Evolutionary conservation across 2,329 filamentous ascomycete genomes (phyloP).

Genomic region (Fonsecaea monophora): DNA sequence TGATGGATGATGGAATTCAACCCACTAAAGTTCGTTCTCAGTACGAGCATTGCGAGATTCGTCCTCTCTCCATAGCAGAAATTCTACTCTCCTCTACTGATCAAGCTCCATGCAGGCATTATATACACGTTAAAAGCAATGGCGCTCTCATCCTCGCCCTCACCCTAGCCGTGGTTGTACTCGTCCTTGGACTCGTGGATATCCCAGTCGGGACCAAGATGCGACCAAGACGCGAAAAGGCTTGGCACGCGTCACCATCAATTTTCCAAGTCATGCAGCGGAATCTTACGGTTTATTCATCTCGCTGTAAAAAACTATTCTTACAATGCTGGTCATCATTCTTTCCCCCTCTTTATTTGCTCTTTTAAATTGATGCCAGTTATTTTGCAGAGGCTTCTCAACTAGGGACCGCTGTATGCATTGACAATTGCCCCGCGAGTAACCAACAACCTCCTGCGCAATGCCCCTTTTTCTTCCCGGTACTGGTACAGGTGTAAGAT

Average conservation of each 20-base stretch:
- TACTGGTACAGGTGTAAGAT: slow-evolving; percentile 12
- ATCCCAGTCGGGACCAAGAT: background rate
- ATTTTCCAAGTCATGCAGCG: background rate
- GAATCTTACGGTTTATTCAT: background rate
- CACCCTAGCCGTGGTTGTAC: too few species aligned
- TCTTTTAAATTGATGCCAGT: background rate
- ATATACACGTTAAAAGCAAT: background rate
- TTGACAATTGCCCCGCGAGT: background rate
- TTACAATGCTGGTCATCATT: background rate
- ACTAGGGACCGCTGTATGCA: background rate
- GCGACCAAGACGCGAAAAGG: slow-evolving; percentile 14
- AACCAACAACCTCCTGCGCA: background rate
- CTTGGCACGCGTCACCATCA: background rate
- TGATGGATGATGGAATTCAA: background rate
- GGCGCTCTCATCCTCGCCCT: too few species aligned
- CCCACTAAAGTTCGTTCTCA: background rate
- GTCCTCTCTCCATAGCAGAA: background rate
- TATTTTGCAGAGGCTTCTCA: slow-evolving; percentile 1
- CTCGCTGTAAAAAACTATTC: background rate
- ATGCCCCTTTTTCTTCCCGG: background rate
- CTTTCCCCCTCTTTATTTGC: background rate
- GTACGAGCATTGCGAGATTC: background rate
- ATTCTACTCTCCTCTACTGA: background rate
- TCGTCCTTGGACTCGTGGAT: background rate
- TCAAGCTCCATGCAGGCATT: background rate